These are phyloP conservation scores for Plasmodium berghei DNA, from an alignment of 169 alveolate genomes.

Conservation along the genomic window DNA sequence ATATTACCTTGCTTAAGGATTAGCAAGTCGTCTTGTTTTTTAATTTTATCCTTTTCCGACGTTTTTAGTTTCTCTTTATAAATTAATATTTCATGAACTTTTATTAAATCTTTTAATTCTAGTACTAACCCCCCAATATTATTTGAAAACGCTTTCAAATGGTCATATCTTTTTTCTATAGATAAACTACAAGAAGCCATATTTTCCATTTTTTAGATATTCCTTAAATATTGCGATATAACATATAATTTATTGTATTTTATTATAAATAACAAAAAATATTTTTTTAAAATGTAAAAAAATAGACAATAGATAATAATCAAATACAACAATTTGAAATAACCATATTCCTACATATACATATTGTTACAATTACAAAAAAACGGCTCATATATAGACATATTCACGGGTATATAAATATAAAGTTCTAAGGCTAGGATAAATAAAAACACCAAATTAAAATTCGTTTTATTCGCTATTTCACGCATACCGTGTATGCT, in stretches of 20 bases:
- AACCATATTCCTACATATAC: too few relatives aligned
- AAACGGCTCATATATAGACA: too few relatives aligned
- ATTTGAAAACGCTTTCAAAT: conserved; percentile 40
- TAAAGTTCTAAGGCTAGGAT: too few relatives aligned
- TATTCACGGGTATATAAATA: too few relatives aligned
- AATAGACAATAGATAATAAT: not conserved
- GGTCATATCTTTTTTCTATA: conserved; percentile 65
- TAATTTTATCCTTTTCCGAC: conserved; percentile 30
- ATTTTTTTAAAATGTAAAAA: not conserved
- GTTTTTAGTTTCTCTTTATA: conserved; percentile 56
- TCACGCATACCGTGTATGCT: too few relatives aligned
- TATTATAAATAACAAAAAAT: not conserved
- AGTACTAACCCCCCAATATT: conserved; percentile 22
- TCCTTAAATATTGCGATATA: not conserved
- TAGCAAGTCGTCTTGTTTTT: conserved; percentile 49
- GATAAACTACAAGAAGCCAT: conserved; percentile 19
- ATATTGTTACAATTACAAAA: too few relatives aligned
- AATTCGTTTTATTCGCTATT: too few relatives aligned
- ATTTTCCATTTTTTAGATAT: conserved; percentile 29
- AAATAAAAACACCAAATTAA: too few relatives aligned
- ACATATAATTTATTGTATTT: not conserved
- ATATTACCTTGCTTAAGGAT: conserved; percentile 28
- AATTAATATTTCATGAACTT: conserved; percentile 72
- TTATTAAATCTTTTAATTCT: conserved; percentile 67
- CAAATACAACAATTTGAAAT: too few relatives aligned